Evolutionary conservation across 2,329 filamentous ascomycete species (phyloP), one percentile per base, ranked within the genome.

Genomic region (Epichloe hybrida): DNA sequence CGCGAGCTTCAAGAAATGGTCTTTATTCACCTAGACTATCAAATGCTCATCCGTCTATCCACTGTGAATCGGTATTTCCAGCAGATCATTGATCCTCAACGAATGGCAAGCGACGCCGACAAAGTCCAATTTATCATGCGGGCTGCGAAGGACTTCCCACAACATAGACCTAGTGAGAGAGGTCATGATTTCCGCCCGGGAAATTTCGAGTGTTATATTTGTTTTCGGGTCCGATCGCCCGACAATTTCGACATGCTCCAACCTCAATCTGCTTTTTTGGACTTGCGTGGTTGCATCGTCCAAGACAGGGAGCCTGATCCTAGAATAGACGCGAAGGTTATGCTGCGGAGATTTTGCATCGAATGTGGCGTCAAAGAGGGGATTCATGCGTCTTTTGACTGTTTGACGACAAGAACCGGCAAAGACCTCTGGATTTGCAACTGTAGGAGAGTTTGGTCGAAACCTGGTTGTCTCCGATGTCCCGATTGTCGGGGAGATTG

Each of bases 161-260:
- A 69, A 31, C 68, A 71, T 54, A 64, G 68, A 20, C 64, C 67
- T 5, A 64, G 60, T 53, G 64, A 67, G 45, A 67, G 63, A 53
- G 64, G 63, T 8, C 62, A 62, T 46, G 62, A 66, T 44, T 65
- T 68, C 52, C 61, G 64, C 48, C 68, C 67, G 0, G 67, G 68
- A 15, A 71, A 71, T 55, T 66, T 68, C 43, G 68, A 69, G 52
- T 71, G 68, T 55, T 70, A 70, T 55, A 59, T 68, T 27, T 71
- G 69, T 59, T 70, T 66, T 53, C 63, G 66, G 2, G 67, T 71
- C n/a, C 63, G 67, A 43, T 59, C 59, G 3, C 66, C 68, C 5
- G 63, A 66, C 40, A 61, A 65, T 52, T 70, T 71, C 54, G 67
- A 71, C 52, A 59, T 62, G 51, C 57, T 65, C 15, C 67, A 69